These are phyloP conservation scores for Talaromyces wortmannii DNA, from an alignment of 495 filamentous ascomycete genomes.

Conservation along the genomic window DNA sequence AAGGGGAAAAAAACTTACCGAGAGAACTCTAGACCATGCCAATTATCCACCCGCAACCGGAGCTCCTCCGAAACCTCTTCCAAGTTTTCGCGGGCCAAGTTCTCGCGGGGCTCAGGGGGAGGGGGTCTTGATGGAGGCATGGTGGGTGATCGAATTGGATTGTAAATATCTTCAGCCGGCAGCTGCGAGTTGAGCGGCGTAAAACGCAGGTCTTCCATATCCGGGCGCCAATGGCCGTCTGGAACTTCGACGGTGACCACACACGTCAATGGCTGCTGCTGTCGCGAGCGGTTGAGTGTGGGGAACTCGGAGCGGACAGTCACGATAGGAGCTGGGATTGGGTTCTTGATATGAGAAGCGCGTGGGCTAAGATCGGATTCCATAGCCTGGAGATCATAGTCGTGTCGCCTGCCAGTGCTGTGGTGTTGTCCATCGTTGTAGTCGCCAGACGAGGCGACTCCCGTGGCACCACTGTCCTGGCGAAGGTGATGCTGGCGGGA, in stretches of 20 bases:
- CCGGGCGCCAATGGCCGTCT: slow-evolving; percentile 84
- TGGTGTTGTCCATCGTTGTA: slow-evolving; percentile 58
- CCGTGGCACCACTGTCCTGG: slow-evolving; percentile 71
- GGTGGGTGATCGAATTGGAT: slow-evolving; percentile 20
- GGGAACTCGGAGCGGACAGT: slow-evolving; percentile 96
- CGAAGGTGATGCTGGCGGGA: slow-evolving; percentile 47
- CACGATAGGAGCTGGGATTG: slow-evolving; percentile 84
- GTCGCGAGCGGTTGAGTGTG: slow-evolving; percentile 82
- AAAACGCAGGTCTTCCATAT: slow-evolving; percentile 72
- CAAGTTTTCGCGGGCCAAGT: slow-evolving; percentile 62
- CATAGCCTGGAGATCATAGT: slow-evolving; percentile 96
- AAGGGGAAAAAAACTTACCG: slow-evolving; percentile 46
- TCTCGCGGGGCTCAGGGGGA: slow-evolving; percentile 50
- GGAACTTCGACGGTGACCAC: slow-evolving; percentile 91
- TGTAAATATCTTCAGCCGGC: slow-evolving; percentile 35
- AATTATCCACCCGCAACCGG: slow-evolving; percentile 85
- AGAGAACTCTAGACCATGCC: slow-evolving; percentile 95
- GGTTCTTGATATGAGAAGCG: slow-evolving; percentile 64
- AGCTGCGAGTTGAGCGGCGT: slow-evolving; percentile 51
- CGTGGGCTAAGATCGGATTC: slow-evolving; percentile 77
- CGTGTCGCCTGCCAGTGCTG: slow-evolving; percentile 60
- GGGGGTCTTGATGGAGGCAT: slow-evolving; percentile 15
- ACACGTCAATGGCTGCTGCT: slow-evolving; percentile 93
- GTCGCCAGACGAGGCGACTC: slow-evolving; percentile 65
- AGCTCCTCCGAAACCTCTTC: slow-evolving; percentile 84